Evolutionary conservation across 352 stramenopile genomes (phyloP).

Genomic region (Blastocystis sp.): DNA sequence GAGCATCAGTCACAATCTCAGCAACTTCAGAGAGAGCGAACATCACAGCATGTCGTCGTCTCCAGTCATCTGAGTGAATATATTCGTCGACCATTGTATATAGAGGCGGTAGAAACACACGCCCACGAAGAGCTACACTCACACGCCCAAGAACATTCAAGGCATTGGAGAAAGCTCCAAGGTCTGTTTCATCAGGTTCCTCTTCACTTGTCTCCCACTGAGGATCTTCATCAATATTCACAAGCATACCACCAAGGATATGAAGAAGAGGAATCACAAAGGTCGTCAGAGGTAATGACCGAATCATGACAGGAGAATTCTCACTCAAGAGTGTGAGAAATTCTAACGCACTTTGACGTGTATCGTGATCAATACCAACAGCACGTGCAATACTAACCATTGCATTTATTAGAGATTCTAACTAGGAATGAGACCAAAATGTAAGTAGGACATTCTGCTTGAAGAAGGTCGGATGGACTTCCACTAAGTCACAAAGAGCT

Average conservation of each 20-base stretch:
- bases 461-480: slow-evolving; percentile 59
- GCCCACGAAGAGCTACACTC: background rate
- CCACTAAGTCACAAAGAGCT: slow-evolving; percentile 36
- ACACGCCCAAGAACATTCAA: slow-evolving; percentile 16
- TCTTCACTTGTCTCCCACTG: slow-evolving; percentile 14
- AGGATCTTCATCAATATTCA: slow-evolving; percentile 28
- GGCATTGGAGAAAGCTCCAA: slow-evolving; percentile 12
- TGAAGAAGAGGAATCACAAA: slow-evolving; percentile 48
- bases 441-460: slow-evolving; percentile 63
- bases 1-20: slow-evolving; percentile 41
- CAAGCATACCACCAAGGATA: slow-evolving; percentile 26
- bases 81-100: slow-evolving; percentile 33
- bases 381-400: slow-evolving; percentile 55
- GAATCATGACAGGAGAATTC: slow-evolving; percentile 40
- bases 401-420: slow-evolving; percentile 55
- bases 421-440: background rate
- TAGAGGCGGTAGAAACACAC: slow-evolving; percentile 44
- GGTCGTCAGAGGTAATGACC: background rate
- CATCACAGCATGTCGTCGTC: slow-evolving; percentile 42
- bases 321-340: slow-evolving; percentile 58
- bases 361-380: slow-evolving; percentile 4
- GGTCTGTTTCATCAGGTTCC: slow-evolving; percentile 34
- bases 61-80: slow-evolving; percentile 24
- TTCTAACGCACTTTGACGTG: slow-evolving; percentile 33
- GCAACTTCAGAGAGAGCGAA: slow-evolving; percentile 30